Conservation (phyloP, 2,329 filamentous ascomycete genomes). For the Teratosphaeria epicoccoides region DNA sequence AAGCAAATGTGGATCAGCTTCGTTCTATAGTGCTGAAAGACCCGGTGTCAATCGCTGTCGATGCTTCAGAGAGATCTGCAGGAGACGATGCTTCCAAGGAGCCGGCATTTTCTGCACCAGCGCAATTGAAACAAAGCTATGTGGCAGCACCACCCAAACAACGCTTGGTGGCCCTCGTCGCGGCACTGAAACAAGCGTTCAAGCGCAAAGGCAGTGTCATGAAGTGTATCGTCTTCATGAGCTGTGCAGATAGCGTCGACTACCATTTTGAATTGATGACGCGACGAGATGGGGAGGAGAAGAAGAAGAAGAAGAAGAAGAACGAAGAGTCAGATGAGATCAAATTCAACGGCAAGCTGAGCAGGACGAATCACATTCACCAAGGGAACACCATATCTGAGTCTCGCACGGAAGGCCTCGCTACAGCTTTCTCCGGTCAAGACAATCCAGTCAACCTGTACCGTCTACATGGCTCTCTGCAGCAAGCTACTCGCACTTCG, state of each 20-base stretch:
- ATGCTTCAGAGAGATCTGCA: conserved; percentile 39
- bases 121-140: conserved; percentile 89
- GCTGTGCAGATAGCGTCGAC: conserved; percentile 91
- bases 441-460: conserved; percentile 72
- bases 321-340: conserved; percentile 12
- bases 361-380: conserved; percentile 31
- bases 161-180: conserved; percentile 75
- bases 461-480: conserved; percentile 83
- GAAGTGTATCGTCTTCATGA: conserved; percentile 95
- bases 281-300: conserved; percentile 23
- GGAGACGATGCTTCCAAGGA: conserved; percentile 35
- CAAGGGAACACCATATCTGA: conserved; percentile 31
- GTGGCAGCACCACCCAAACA: conserved; percentile 80
- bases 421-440: conserved; percentile 37
- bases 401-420: conserved; percentile 42
- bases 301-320: conserved; percentile 30
- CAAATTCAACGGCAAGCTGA: conserved; percentile 14
- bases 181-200: conserved; percentile 77
- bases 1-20: conserved; percentile 88
- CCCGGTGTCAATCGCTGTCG: conserved; percentile 72
- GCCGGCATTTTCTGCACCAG: conserved; percentile 64
- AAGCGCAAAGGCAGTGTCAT: conserved; percentile 80
- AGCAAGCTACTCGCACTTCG: conserved; percentile 75
- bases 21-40: conserved; percentile 94
- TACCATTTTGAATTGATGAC: conserved; percentile 73